These are phyloP conservation scores for Fistulinella prunicolor DNA, from an alignment of 768 basidiomycete species.

Conservation along the genomic window DNA sequence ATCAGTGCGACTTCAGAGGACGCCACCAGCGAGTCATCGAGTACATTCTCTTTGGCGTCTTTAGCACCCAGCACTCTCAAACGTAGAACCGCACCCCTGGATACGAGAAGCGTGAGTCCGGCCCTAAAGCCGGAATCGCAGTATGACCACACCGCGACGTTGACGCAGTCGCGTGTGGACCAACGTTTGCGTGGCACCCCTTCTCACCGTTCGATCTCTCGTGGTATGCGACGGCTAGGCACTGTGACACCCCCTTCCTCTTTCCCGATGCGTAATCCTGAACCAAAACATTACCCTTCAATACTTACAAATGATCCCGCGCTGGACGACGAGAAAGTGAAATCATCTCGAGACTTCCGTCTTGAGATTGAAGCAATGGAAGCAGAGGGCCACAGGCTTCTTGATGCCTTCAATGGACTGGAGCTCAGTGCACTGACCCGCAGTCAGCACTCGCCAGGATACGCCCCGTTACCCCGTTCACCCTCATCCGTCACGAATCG, in stretches of 20 bases:
- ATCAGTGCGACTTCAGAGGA: conserved; percentile 36
- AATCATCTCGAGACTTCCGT: conserved; percentile 60
- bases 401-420: conserved; percentile 79
- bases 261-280: conserved; percentile 36
- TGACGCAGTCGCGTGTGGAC: conserved; percentile 41
- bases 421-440: conserved; percentile 65
- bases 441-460: conserved; percentile 23
- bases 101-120: conserved; percentile 32
- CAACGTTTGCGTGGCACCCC: conserved; percentile 17
- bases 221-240: conserved; percentile 45
- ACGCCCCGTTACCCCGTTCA: conserved; percentile 26
- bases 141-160: conserved; percentile 38
- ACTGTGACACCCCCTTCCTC: conserved; percentile 54
- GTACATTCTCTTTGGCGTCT: conserved; percentile 34
- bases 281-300: conserved; percentile 36
- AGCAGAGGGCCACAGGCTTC: conserved; percentile 63
- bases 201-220: conserved; percentile 42
- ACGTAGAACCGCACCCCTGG: conserved; percentile 44
- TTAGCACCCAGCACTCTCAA: conserved; percentile 34
- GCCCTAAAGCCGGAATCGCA: conserved; percentile 35
- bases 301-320: conserved; percentile 33
- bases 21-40: conserved; percentile 43
- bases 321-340: conserved; percentile 54
- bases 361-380: conserved; percentile 67
- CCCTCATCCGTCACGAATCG: conserved; percentile 29